phyloP scores from a whole-genome alignment of 2,329 filamentous ascomycete species.

The Tolypocladium cylindrosporum region DNA sequence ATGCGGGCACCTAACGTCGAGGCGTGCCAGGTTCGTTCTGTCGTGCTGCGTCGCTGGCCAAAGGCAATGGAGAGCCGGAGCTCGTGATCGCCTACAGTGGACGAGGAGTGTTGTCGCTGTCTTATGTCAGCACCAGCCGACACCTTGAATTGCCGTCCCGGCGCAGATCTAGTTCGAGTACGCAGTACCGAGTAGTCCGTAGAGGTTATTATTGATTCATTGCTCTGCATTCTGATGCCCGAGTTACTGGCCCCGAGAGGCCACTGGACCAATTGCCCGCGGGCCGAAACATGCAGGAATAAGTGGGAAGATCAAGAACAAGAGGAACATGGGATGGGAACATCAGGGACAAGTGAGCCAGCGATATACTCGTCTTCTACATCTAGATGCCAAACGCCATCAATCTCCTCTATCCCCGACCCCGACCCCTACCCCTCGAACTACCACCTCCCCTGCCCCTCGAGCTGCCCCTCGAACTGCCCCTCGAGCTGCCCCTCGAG shows the following conservation, averaged over 20 bases:
- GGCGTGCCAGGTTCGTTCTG: not conserved
- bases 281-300: not conserved
- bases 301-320: not conserved
- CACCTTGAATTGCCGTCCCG: not conserved
- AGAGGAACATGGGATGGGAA: too few species aligned
- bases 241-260: not conserved
- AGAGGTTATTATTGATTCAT: not conserved
- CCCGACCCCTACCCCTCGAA: slow-evolving; percentile 11
- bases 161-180: not conserved
- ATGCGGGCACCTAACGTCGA: slow-evolving; percentile 8
- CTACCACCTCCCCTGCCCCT: not conserved
- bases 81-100: slow-evolving; percentile 1
- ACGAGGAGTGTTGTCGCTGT: not conserved
- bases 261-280: not conserved
- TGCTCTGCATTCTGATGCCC: not conserved
- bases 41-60: not conserved
- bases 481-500: not conserved
- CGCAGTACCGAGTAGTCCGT: too few species aligned
- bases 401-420: slow-evolving; percentile 1
- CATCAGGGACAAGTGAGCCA: not conserved
- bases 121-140: not conserved
- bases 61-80: slow-evolving; percentile 1
- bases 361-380: not conserved
- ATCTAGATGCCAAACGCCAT: not conserved
- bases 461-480: slow-evolving; percentile 2